Percentiles rank a stretch among this genome's conserved stretches.
phyloP scores from a whole-genome alignment of 2,329 filamentous ascomycete genomes.

The Aspergillus sp. region DNA sequence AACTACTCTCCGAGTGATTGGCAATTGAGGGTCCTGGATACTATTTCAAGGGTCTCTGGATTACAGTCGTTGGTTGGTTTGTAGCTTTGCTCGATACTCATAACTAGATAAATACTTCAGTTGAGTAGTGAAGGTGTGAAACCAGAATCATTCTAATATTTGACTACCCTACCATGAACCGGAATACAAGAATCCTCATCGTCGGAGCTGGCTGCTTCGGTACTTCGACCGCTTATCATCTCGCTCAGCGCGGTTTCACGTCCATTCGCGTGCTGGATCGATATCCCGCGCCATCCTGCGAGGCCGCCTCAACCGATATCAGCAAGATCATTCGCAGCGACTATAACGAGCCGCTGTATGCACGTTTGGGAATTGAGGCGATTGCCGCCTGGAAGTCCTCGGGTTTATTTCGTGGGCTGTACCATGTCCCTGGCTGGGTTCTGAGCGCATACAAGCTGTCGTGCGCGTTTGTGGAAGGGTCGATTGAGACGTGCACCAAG shows the following conservation, averaged over 20 bases:
- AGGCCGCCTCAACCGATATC: slow-evolving; percentile 5
- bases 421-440: slow-evolving; percentile 2
- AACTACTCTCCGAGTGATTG: too few relatives aligned
- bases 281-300: background rate
- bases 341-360: slow-evolving; percentile 4
- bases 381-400: background rate
- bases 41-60: too few relatives aligned
- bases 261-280: background rate
- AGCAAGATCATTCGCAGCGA: slow-evolving; percentile 8
- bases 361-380: background rate
- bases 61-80: too few relatives aligned
- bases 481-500: background rate
- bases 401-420: background rate
- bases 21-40: too few relatives aligned
- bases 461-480: background rate
- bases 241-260: slow-evolving; percentile 4
- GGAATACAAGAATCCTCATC: background rate
- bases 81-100: too few relatives aligned
- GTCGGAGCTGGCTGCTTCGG: slow-evolving; percentile 5
- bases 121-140: too few relatives aligned
- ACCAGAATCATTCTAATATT: too few relatives aligned
- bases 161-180: background rate
- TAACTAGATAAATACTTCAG: too few relatives aligned
- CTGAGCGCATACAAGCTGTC: background rate
- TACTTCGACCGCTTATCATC: slow-evolving; percentile 4